These are phyloP conservation scores for Mychonastes homosphaera DNA, from an alignment of 139 green algal species.

Conservation along the genomic window DNA sequence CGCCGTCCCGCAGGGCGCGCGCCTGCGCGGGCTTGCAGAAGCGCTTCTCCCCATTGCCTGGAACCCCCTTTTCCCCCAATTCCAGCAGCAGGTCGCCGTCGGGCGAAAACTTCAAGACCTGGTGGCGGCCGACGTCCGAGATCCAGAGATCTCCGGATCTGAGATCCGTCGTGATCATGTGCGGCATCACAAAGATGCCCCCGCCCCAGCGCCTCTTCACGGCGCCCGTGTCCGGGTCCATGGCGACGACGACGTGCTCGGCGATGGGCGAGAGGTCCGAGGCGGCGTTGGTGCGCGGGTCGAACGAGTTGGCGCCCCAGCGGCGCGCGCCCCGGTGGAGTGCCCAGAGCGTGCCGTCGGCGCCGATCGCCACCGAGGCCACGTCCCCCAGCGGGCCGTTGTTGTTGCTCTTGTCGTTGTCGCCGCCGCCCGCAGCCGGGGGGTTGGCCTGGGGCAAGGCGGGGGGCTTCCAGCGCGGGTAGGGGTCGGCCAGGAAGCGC, in stretches of 20 bases:
- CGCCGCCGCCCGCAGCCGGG: not conserved
- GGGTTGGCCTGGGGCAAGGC: not conserved
- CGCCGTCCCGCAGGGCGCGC: conserved; percentile 38
- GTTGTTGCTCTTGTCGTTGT: not conserved
- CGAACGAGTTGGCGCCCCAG: conserved; percentile 43
- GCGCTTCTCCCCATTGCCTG: conserved; percentile 27
- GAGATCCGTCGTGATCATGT: conserved; percentile 59
- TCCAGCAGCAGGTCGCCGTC: conserved; percentile 39
- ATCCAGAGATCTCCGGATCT: conserved; percentile 71
- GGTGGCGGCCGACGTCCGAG: conserved; percentile 46
- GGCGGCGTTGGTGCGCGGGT: conserved; percentile 12
- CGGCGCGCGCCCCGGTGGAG: conserved; percentile 44
- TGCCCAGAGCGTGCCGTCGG: conserved; percentile 51
- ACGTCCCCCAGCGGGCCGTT: conserved; percentile 18
- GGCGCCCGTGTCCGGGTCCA: conserved; percentile 45
- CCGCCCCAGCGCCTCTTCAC: conserved; percentile 35
- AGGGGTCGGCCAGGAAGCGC: conserved; percentile 24
- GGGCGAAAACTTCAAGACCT: conserved; percentile 51
- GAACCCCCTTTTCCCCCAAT: conserved; percentile 33
- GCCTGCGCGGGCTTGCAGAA: conserved; percentile 80
- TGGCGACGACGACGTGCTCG: conserved; percentile 32
- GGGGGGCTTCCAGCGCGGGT: conserved; percentile 30
- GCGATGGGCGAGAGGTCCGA: conserved; percentile 27
- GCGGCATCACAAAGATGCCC: conserved; percentile 60
- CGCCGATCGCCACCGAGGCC: conserved; percentile 20